These are phyloP conservation scores for Boletus mariae DNA, from an alignment of 1,284 basidiomycete genomes.

Conservation along the genomic window DNA sequence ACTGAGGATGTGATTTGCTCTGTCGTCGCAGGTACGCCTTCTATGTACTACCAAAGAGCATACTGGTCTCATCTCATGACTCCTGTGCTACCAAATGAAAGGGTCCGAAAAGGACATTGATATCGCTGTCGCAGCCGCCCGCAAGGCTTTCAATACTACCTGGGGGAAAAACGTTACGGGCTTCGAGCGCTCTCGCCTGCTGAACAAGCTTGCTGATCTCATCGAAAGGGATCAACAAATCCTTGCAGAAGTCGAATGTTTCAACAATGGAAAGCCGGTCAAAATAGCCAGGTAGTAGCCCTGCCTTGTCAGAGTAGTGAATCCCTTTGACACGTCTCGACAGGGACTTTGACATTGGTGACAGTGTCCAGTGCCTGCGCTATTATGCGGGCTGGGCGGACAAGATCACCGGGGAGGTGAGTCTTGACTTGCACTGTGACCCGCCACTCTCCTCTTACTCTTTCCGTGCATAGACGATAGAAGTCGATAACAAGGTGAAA, in stretches of 20 bases:
- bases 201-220: constrained; percentile 87
- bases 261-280: constrained; percentile 86
- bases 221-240: constrained; percentile 82
- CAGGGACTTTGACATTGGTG: constrained; percentile 83
- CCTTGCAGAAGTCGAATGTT: constrained; percentile 73
- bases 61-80: constrained; percentile 2
- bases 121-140: constrained; percentile 77
- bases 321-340: constrained; percentile 3
- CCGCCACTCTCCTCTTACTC: background rate
- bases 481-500: constrained; percentile 77
- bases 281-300: constrained; percentile 58
- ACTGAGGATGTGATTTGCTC: constrained; percentile 70
- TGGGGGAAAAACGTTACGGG: constrained; percentile 90
- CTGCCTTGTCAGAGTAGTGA: background rate
- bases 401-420: constrained; percentile 66
- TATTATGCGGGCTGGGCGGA: constrained; percentile 78
- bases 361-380: constrained; percentile 75
- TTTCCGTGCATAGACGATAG: constrained; percentile 56
- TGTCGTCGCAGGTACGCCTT: constrained; percentile 58
- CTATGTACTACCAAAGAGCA: background rate
- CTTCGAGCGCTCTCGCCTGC: constrained; percentile 72
- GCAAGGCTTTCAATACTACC: constrained; percentile 79
- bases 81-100: constrained; percentile 25
- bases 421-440: background rate
- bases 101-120: constrained; percentile 79